Evolutionary conservation across 1,139 yeast species (phyloP).

Genomic region (Yamadazyma atmosphaerica): DNA sequence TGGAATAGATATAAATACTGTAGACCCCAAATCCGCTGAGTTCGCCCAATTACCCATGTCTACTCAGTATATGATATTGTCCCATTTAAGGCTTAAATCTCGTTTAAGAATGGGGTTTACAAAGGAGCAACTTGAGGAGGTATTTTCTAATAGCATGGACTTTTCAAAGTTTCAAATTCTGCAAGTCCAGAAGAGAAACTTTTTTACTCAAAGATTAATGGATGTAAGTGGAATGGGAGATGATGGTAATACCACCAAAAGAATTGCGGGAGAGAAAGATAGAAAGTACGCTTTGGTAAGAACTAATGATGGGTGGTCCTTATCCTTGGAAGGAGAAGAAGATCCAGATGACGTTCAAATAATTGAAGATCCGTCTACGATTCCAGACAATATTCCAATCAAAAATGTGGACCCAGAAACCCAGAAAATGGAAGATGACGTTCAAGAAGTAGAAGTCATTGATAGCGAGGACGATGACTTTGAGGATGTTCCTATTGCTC

Average conservation of each 20-base stretch:
- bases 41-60: slow-evolving; percentile 69
- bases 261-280: slow-evolving; percentile 87
- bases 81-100: slow-evolving; percentile 79
- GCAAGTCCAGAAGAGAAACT: slow-evolving; percentile 90
- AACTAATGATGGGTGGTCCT: slow-evolving; percentile 84
- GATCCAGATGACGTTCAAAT: slow-evolving; percentile 46
- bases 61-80: slow-evolving; percentile 84
- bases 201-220: slow-evolving; percentile 84
- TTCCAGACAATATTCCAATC: slow-evolving; percentile 3
- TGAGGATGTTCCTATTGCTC: slow-evolving; percentile 56
- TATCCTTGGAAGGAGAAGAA: slow-evolving; percentile 51
- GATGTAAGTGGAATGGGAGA: slow-evolving; percentile 81
- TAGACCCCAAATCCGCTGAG: slow-evolving; percentile 69
- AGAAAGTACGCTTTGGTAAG: slow-evolving; percentile 73
- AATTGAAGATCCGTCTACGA: slow-evolving; percentile 4
- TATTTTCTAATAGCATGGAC: slow-evolving; percentile 85
- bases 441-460: slow-evolving; percentile 18
- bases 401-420: slow-evolving; percentile 1
- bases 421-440: slow-evolving; percentile 20
- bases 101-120: slow-evolving; percentile 93
- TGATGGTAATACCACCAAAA: slow-evolving; percentile 45
- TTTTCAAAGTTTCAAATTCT: slow-evolving; percentile 91
- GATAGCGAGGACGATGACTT: slow-evolving; percentile 41
- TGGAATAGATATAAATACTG: slow-evolving; percentile 64
- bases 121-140: slow-evolving; percentile 75